phyloP scores from a whole-genome alignment of 2,329 filamentous ascomycete species.

The Zymoseptoria pseudotritici region DNA sequence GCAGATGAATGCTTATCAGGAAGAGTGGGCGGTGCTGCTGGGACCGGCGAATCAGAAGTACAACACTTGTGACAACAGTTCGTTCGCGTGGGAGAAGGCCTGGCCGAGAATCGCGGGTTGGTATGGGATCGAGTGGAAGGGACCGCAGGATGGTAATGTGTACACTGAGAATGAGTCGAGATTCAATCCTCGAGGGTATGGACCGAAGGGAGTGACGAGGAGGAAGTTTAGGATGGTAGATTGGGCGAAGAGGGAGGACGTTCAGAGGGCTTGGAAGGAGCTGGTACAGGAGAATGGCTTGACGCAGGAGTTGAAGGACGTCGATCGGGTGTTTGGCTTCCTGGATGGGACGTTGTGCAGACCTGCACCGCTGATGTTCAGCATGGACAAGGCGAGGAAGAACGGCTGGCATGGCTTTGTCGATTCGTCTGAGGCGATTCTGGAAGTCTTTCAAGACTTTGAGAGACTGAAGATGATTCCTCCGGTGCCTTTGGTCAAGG shows the following conservation, averaged over 20 bases:
- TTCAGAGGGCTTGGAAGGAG: conserved; percentile 41
- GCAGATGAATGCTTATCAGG: conserved; percentile 45
- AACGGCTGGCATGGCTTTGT: conserved; percentile 43
- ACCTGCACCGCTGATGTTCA: conserved; percentile 19
- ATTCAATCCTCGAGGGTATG: conserved; percentile 23
- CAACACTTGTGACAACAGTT: conserved; percentile 42
- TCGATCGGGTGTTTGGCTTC: conserved; percentile 44
- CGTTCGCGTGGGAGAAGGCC: conserved; percentile 44
- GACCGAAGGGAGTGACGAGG: conserved; percentile 21
- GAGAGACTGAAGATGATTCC: conserved; percentile 40
- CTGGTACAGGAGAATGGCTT: conserved; percentile 36
- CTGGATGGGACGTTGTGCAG: conserved; percentile 36
- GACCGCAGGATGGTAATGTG: conserved; percentile 20
- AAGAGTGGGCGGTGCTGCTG: conserved; percentile 43
- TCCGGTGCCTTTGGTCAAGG: conserved; percentile 18
- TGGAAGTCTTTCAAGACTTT: conserved; percentile 37
- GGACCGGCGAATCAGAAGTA: conserved; percentile 40
- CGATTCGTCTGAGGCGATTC: conserved; percentile 38
- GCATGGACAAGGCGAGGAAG: conserved; percentile 41
- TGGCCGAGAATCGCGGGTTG: conserved; percentile 42
- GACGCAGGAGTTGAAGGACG: conserved; percentile 29
- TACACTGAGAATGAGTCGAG: conserved; percentile 20
- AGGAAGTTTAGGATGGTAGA: conserved; percentile 25
- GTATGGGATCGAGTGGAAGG: conserved; percentile 34
- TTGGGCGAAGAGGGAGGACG: conserved; percentile 42